Base-by-base conservation (phyloP, 2,329 filamentous ascomycete species). In the Eutypella sp. region DNA sequence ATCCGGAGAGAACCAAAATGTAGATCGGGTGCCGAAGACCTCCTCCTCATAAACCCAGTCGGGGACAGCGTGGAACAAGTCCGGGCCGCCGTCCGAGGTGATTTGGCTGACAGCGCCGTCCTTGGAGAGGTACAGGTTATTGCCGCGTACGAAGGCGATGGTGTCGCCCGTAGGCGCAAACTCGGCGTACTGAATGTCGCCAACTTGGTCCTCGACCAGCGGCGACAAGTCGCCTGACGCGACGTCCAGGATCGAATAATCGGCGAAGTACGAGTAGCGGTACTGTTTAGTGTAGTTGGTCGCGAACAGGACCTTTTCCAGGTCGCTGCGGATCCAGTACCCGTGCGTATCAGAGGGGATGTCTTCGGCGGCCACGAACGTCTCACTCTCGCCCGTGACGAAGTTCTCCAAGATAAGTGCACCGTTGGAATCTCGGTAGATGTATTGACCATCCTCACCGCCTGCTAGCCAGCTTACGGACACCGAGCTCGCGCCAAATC, bases 251-350 rank as follows among this genome's bases (percentile, higher is more conserved):
- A 87, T 67, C 38, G 79, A 74, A 61, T 87, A 87, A 59, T 86
- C 75, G 27, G 83, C 77, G 58, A 81, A 82, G 63, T 82, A 86
- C 5, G 82, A 84, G 64, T 85, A 68, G 2, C 84, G 78, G 57
- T 87, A 86, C 59, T 84, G 76, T 63, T 85, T 84, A 13, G 79
- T 86, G 60, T 79, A 75, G 56, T 87, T 86, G 44, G 79, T 73
- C 1, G 82, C 72, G 66, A 82, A 80, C 16, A 87, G 65, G 0
- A 87, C 73, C 44, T 75, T 74, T 19, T 72, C 73, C 6, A 76
- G 69, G 56, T 84, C 80, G 2, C 78, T 66, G 34, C 78, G 80
- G 52, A 87, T 81, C 67, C 72, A 81, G 61, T 81, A 85, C 37
- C 80, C 76, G 49, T 68, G 67, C 47, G 77, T 69, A 42, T 74